These are phyloP conservation scores for Aspergillus cejpii DNA, from an alignment of 2,329 filamentous ascomycete genomes.

Conservation along the genomic window DNA sequence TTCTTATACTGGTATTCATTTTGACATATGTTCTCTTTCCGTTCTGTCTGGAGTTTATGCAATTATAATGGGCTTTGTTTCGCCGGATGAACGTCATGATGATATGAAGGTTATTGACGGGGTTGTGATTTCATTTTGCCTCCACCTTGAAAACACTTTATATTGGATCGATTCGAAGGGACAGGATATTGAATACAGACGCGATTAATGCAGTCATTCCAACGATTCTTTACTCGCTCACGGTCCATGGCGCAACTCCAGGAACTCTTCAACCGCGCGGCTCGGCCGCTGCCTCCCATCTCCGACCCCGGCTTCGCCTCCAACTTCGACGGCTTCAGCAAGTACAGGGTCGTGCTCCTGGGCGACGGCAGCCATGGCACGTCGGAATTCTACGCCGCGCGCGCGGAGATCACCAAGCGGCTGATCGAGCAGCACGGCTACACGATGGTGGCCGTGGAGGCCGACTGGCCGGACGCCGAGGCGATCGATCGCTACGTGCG, in stretches of 20 bases:
- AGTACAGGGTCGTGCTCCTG: constrained; percentile 40
- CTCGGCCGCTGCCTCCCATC: constrained; percentile 35
- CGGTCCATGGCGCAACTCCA: constrained; percentile 27
- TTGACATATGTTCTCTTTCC: no score
- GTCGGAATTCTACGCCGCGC: constrained; percentile 50
- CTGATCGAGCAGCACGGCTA: constrained; percentile 47
- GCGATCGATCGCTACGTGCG: constrained; percentile 48
- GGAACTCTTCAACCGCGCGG: constrained; percentile 30
- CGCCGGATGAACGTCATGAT: constrained; percentile 32
- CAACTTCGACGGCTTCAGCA: constrained; percentile 38
- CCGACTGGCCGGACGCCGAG: constrained; percentile 51
- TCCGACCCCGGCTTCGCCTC: constrained; percentile 34
- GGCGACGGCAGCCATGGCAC: constrained; percentile 49
- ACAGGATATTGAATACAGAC: no score
- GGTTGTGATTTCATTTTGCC: constrained; percentile 19
- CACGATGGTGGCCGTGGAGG: constrained; percentile 48
- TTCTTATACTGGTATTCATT: no score
- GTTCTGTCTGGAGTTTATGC: no score
- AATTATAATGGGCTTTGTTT: no score
- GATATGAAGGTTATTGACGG: constrained; percentile 17
- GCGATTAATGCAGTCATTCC: background rate
- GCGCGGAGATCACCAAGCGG: constrained; percentile 47
- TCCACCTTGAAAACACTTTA: background rate
- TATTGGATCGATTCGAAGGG: no score
- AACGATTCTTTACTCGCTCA: background rate